Conservation (phyloP, 345 rosid species). For the Rhizophora mangle region DNA sequence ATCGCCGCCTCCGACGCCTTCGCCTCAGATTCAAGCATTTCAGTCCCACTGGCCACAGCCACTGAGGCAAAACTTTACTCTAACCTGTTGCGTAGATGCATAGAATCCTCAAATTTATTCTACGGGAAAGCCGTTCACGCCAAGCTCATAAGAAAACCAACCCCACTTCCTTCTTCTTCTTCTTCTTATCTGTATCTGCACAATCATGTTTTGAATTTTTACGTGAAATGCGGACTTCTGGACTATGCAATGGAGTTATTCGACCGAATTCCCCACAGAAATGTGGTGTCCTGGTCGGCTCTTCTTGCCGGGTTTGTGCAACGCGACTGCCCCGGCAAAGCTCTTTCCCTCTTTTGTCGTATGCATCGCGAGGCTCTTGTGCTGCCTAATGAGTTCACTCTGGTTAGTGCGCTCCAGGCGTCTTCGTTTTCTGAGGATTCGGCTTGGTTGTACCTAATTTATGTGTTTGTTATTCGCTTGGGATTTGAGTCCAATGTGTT, state of each 20-base stretch:
- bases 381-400: slow-evolving; percentile 45
- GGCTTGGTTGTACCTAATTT: slow-evolving; percentile 31
- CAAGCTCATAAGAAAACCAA: slow-evolving; percentile 22
- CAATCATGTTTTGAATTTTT: slow-evolving; percentile 44
- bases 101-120: slow-evolving; percentile 23
- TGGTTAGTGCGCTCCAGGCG: slow-evolving; percentile 46
- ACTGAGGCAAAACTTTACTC: slow-evolving; percentile 18
- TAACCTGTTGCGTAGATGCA: slow-evolving; percentile 29
- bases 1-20: no score
- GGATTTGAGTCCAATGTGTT: slow-evolving; percentile 43
- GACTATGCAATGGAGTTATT: slow-evolving; percentile 33
- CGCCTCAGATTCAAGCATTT: background rate
- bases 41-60: background rate
- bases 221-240: slow-evolving; percentile 32
- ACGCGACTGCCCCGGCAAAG: slow-evolving; percentile 24
- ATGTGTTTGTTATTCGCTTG: slow-evolving; percentile 27
- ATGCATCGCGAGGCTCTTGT: slow-evolving; percentile 36
- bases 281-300: slow-evolving; percentile 51
- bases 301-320: slow-evolving; percentile 43
- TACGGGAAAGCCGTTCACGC: slow-evolving; percentile 42
- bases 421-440: slow-evolving; percentile 35
- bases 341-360: slow-evolving; percentile 32
- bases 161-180: slow-evolving; percentile 13
- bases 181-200: slow-evolving; percentile 33
- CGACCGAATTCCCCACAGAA: slow-evolving; percentile 48